Base-by-base conservation (phyloP, 1,284 basidiomycete genomes). In the Irpex sp. region DNA sequence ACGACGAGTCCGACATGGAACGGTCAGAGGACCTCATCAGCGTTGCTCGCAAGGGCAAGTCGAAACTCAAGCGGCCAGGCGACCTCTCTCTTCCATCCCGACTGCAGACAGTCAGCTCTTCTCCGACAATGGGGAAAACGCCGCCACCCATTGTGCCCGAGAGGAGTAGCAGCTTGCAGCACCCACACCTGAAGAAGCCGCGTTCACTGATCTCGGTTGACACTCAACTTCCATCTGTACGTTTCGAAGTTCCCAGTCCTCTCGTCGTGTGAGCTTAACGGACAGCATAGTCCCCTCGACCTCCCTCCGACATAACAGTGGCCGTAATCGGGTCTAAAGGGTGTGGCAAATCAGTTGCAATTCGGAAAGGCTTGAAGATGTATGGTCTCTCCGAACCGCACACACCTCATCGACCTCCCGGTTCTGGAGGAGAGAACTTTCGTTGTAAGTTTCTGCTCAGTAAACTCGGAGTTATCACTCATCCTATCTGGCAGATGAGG, bases 301-400 rank as follows among this genome's bases (percentile, higher is more conserved):
- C 66, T 6, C 37, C 57, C 19, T 59, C 73, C 47, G 77, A 79
- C 59, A 69, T 90, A 55, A 84, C 85, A 3, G 75, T 93, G 19
- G 83, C 84, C 47, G 85, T 93, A 36, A 80, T 91, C 38, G 91
- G 91, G n/a, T 79, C 82, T 6, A 73, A 80, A 60, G 83, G 85
- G 34, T 91, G 88, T 68, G 91, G 91, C 62, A 93, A 92, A 75
- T 87, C 88, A 1, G 81, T 82, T 2, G 81, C 87, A 58, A 87
- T 93, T 63, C 80, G 80, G 55, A 89, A 87, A 72, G 90, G 91
- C 36, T 77, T 90, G 58, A 85, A 83, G 65, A 79, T 80, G 11
- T 84, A 82, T 68, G 77, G 79, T n/a, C 76, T 88, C 5, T 79
- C 81, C 6, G 82, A 85, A 47, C 76, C 83, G 26, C 71, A 58